Evolutionary conservation across 2,329 filamentous ascomycete genomes (phyloP), one percentile per base, ranked within the genome.

Genomic region (Beauveria sp.): DNA sequence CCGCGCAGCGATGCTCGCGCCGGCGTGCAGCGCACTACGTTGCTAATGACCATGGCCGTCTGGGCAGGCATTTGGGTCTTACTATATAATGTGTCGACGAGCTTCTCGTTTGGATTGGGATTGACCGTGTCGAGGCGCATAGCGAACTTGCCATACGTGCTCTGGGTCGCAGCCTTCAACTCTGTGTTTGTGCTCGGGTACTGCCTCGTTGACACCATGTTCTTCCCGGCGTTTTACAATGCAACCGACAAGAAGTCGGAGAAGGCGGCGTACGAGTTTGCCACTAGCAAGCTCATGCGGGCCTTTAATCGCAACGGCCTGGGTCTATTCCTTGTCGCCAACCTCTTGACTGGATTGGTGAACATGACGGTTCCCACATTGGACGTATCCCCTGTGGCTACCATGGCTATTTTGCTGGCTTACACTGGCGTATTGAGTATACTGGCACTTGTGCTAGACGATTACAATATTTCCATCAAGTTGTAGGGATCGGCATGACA

Each of bases 141-240:
- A 61, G 94, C 93, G 9, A 99, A 99, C 69, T 80, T 97, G 64
- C 92, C 94, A 0, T 99, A 99, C 71, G 83, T 97, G 48, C 79
- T 96, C 50, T 97, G 93, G 92, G 88, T 96, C 8, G 83, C 87
- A n/a, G 88, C 91, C 3, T 97, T 94, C 79, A 99, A 97, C 77
- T 87, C 84, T 63, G 80, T 82, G n/a, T 91, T 96, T 71, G 79
- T 99, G 10, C 78, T 90, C 8, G 80, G 88, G 1, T 96, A 93
- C 72, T 92, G 87, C 68, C 71, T 87, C 16, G 81, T 94, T 26
- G 93, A 99, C 72, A 86, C 83, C 3, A 28, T 90, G 3, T 86
- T 92, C 72, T 96, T 96, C 72, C 90, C 91, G 0, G 77, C 80
- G 2, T 82, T 88, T 6, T 84, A 91, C 72, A 84, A 81, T 64